phyloP scores from a whole-genome alignment of 1,139 yeast genomes.

The Blastobotrys proliferans region DNA sequence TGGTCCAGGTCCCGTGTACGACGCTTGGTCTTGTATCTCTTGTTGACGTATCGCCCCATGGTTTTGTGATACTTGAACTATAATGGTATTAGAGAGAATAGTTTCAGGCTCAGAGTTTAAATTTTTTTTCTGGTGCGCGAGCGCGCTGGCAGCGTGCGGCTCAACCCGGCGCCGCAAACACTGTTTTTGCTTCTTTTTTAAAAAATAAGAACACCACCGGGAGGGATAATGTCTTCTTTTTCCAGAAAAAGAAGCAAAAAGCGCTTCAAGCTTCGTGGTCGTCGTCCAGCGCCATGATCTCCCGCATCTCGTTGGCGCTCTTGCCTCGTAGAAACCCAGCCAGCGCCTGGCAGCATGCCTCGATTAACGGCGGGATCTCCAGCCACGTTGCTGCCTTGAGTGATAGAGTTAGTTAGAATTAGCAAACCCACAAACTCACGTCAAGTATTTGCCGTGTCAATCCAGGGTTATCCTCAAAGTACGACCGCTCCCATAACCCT shows the following conservation, averaged over 20 bases:
- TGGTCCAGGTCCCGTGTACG: slow-evolving; percentile 66
- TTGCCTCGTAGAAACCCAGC: slow-evolving; percentile 1
- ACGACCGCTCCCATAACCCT: slow-evolving; percentile 1
- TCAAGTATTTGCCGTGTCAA: background rate
- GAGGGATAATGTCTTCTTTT: too few relatives aligned
- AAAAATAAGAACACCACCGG: too few relatives aligned
- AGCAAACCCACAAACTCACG: background rate
- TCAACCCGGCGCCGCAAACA: too few relatives aligned
- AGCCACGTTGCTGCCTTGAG: background rate
- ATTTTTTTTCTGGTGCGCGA: background rate
- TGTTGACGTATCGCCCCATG: slow-evolving; percentile 87
- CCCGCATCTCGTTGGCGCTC: background rate
- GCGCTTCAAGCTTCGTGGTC: too few relatives aligned
- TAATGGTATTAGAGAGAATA: background rate
- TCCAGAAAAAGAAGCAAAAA: too few relatives aligned
- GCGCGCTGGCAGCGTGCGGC: background rate
- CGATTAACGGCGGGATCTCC: slow-evolving; percentile 1
- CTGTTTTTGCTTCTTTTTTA: too few relatives aligned
- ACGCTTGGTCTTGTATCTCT: slow-evolving; percentile 42
- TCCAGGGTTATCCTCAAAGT: background rate
- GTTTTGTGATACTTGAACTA: slow-evolving; percentile 12
- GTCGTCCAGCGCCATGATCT: background rate
- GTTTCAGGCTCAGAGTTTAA: background rate
- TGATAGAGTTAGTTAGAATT: background rate
- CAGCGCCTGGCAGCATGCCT: slow-evolving; percentile 3